Percentiles rank a stretch among this genome's conserved stretches.
Evolutionary conservation across 2,329 filamentous ascomycete species (phyloP).

Genomic region (Pseudogymnoascus sp.): DNA sequence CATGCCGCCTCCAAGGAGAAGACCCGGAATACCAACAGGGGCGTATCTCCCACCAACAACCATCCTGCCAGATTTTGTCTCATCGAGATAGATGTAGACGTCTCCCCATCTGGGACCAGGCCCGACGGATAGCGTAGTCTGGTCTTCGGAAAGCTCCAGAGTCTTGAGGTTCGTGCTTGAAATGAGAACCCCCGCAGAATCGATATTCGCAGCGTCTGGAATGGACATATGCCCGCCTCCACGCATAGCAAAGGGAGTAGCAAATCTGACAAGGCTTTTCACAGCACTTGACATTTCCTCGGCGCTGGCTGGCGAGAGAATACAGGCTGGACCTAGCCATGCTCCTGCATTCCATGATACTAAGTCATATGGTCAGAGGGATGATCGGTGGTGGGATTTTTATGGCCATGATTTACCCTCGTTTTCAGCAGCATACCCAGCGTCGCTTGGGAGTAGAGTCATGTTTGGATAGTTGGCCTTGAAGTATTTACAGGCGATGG

Average conservation of each 20-base stretch:
- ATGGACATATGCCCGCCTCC: slow-evolving; percentile 13
- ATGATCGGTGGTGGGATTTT: not conserved
- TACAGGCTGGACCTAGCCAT: slow-evolving; percentile 12
- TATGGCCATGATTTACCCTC: slow-evolving; percentile 10
- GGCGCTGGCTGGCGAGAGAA: slow-evolving; percentile 11
- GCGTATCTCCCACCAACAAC: slow-evolving; percentile 13
- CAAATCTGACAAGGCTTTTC: not conserved
- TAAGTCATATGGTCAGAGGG: not conserved
- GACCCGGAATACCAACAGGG: slow-evolving; percentile 12
- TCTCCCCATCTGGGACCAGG: slow-evolving; percentile 9
- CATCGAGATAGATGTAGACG: slow-evolving; percentile 10
- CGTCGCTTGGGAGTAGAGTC: slow-evolving; percentile 14
- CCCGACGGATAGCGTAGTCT: slow-evolving; percentile 6
- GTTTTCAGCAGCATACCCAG: slow-evolving; percentile 14
- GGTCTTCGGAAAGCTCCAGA: slow-evolving; percentile 18
- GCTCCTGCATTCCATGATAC: slow-evolving; percentile 17
- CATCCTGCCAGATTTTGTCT: not conserved
- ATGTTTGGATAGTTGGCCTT: slow-evolving; percentile 14
- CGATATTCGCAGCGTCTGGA: slow-evolving; percentile 19
- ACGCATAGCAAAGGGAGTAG: slow-evolving; percentile 10
- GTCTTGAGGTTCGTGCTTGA: slow-evolving; percentile 10
- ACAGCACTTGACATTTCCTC: slow-evolving; percentile 11
- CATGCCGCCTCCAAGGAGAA: slow-evolving; percentile 14
- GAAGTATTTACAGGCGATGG: slow-evolving; percentile 12
- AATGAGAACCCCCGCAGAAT: slow-evolving; percentile 10